Evolutionary conservation across 306 rosid species (phyloP).

Genomic region (Cyclanthera cordifolia): DNA sequence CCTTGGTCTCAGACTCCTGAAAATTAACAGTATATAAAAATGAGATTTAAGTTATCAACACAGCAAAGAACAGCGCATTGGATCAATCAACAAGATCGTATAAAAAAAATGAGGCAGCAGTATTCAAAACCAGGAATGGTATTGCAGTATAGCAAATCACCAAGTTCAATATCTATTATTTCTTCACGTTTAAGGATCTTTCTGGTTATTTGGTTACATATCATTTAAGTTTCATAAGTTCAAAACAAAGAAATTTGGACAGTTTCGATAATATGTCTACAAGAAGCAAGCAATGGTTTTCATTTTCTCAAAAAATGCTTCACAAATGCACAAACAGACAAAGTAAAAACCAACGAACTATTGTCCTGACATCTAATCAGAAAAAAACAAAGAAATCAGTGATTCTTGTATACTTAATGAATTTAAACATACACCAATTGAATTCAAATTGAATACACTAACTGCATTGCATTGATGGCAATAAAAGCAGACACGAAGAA

Average conservation of each 20-base stretch:
- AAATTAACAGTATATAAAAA: constrained; percentile 15
- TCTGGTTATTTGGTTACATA: neutral
- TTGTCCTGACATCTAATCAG: neutral
- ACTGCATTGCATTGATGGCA: neutral
- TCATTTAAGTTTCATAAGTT: neutral
- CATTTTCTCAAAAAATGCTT: neutral
- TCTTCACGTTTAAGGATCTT: neutral
- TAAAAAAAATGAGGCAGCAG: neutral
- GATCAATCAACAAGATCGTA: neutral
- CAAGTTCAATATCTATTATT: neutral
- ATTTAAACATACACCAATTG: neutral
- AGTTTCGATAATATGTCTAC: neutral
- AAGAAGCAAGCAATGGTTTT: neutral
- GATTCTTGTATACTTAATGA: neutral
- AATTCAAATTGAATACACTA: neutral
- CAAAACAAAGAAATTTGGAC: neutral
- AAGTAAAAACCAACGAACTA: neutral
- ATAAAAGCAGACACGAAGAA: neutral
- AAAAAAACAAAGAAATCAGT: neutral
- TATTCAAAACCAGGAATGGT: neutral
- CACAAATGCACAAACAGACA: constrained; percentile 3
- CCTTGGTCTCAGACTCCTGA: constrained; percentile 39
- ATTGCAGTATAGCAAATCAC: no score
- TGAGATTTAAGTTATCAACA: constrained; percentile 10
- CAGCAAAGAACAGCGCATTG: neutral